Evolutionary conservation across 2,329 filamentous ascomycete species (phyloP), one percentile per base, ranked within the genome.

Genomic region (Bimuria novae-zelandiae): DNA sequence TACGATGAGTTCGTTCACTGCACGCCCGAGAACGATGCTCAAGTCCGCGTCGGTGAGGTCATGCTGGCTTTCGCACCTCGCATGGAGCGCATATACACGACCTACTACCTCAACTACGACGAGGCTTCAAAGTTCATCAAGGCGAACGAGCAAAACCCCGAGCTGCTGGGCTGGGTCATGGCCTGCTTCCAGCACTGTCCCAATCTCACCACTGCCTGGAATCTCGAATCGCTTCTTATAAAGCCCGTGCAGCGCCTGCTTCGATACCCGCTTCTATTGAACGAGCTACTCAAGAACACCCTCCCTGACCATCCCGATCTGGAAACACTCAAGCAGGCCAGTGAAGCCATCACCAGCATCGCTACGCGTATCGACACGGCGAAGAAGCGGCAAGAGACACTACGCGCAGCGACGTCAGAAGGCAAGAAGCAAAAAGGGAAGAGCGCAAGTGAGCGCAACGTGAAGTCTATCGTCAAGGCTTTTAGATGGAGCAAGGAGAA

Each of bases 171-270:
- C 45, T 99, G 94, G 94, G 80, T 97, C 43, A 88, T 88, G 53
- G 93, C 97, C 73, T 99, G 94, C 75, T 92, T 94, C 67, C 87
- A 91, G 63, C 92, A 93, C 67, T 92, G 93, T 11, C 89, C 91
- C 63, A 94, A 97, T 70, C 82, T 99, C 58, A 99, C 94, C 0
- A 86, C 87, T 22, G 93, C 94, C 0, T 99, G 94, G 94, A 90
- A 96, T 72, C 76, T 99, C 55, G 92, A 97, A 72, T 96, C 94
- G 0, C 80, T 99, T n/a, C 83, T 99, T 17, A 93, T 99, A 69
- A 99, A 99, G 74, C 94, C 94, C 1, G 92, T 96, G 72, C 94
- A 99, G 75, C 86, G 94, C 42, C 88, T 97, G 57, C 87, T 93
- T 29, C 97, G 97, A 68, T 99, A 97, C 68, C 92, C 92, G 3